Conservation (phyloP, 2,329 filamentous ascomycete genomes). For the Lasiodiplodia hormozganensis region DNA sequence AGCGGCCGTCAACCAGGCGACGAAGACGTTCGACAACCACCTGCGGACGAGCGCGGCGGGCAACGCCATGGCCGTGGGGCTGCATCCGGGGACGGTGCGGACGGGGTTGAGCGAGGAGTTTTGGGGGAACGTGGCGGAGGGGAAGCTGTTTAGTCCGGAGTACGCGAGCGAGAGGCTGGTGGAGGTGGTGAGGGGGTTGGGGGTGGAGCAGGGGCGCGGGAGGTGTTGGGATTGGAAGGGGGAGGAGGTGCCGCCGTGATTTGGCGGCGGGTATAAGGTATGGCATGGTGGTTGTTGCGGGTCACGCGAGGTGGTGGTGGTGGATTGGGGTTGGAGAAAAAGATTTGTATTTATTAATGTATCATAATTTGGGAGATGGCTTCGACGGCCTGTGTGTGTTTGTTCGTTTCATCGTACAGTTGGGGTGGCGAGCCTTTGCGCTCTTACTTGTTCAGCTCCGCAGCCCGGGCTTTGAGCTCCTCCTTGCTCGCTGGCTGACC, state of each 20-base stretch:
- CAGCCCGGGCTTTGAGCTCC: constrained; percentile 57
- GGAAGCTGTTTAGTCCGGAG: constrained; percentile 71
- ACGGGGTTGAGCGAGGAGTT: constrained; percentile 76
- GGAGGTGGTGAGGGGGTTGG: constrained; percentile 59
- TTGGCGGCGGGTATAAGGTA: too few relatives aligned
- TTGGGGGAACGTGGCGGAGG: constrained; percentile 68
- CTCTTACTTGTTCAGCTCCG: constrained; percentile 56
- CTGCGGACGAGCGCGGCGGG: constrained; percentile 64
- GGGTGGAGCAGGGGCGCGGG: constrained; percentile 62
- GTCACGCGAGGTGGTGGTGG: constrained; percentile 34
- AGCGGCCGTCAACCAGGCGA: constrained; percentile 73
- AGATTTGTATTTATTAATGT: neutral
- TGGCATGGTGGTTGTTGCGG: neutral
- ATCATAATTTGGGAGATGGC: constrained; percentile 1
- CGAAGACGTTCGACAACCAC: constrained; percentile 74
- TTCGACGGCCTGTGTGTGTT: neutral
- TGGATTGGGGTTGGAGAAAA: neutral
- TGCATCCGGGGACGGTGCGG: constrained; percentile 83
- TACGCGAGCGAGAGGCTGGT: constrained; percentile 71
- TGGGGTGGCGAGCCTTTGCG: neutral
- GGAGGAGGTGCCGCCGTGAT: constrained; percentile 47
- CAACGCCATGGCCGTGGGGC: constrained; percentile 70
- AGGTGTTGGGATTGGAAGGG: constrained; percentile 50
- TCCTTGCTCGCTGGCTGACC: constrained; percentile 56
- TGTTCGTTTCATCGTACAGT: constrained; percentile 14